These are phyloP conservation scores for Colletotrichum salicis DNA, from an alignment of 2,329 filamentous ascomycete species.

Conservation along the genomic window DNA sequence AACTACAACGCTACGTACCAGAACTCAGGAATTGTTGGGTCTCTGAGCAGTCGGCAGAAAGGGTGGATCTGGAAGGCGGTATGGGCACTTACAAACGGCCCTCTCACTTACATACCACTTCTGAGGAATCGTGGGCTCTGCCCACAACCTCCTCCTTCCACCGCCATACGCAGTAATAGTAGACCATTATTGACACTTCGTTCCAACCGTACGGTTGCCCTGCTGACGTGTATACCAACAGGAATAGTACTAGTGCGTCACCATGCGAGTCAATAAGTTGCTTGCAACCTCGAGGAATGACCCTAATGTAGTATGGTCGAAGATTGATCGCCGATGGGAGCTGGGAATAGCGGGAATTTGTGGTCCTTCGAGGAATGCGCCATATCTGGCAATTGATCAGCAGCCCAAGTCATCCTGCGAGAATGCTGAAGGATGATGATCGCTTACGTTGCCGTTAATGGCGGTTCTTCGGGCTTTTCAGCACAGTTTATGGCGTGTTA, in stretches of 20 bases:
- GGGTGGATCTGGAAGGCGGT: too few relatives aligned
- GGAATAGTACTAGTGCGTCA: neutral
- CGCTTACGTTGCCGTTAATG: too few relatives aligned
- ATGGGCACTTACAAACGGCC: too few relatives aligned
- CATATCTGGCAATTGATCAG: neutral
- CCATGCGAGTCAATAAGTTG: neutral
- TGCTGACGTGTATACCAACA: too few relatives aligned
- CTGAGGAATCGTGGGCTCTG: too few relatives aligned
- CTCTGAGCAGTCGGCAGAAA: too few relatives aligned
- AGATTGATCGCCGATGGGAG: neutral
- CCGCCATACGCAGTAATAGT: too few relatives aligned
- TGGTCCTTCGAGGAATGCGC: neutral
- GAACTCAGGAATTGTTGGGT: neutral
- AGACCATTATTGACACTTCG: too few relatives aligned
- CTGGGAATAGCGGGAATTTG: neutral
- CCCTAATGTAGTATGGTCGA: neutral
- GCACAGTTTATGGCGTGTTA: neutral
- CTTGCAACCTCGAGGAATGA: neutral
- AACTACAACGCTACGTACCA: too few relatives aligned
- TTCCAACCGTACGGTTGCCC: too few relatives aligned
- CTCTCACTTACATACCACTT: too few relatives aligned
- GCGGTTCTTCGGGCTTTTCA: neutral
- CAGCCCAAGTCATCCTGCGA: neutral
- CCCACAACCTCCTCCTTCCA: too few relatives aligned
- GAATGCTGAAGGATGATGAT: neutral